Percentiles rank a stretch among this genome's conserved stretches.
Evolutionary conservation across 371 early-diverging fungal genomes (phyloP).

Genomic region (Lichtheimia ramosa): DNA sequence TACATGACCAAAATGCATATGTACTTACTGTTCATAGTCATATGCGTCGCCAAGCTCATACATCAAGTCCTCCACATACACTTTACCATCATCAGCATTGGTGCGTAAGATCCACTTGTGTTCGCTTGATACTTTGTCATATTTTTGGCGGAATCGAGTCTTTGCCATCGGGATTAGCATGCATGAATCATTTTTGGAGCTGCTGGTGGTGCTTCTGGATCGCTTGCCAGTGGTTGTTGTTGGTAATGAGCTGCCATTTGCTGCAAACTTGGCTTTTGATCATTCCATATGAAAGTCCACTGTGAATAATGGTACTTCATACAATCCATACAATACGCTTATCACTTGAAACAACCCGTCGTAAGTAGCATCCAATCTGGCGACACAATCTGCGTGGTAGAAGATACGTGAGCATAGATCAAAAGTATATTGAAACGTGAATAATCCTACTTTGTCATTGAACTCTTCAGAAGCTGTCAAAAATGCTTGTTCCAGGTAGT

Average conservation of each 20-base stretch:
- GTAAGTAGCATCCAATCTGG: not conserved
- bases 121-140: no score
- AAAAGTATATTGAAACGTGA: not conserved
- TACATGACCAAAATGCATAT: not conserved
- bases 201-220: not conserved
- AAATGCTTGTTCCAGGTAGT: not conserved
- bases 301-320: not conserved
- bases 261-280: no score
- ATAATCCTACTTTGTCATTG: not conserved
- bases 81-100: no score
- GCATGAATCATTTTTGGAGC: not conserved
- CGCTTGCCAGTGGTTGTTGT: not conserved
- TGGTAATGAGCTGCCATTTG: not conserved
- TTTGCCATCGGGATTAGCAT: not conserved
- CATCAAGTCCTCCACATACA: no score
- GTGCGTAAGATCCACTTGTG: no score
- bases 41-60: not conserved
- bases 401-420: not conserved
- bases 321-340: not conserved
- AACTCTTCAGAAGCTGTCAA: not conserved
- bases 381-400: not conserved
- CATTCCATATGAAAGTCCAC: no score
- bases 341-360: not conserved
- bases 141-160: not conserved
- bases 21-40: constrained; percentile 9